phyloP scores from a whole-genome alignment of 2,329 filamentous ascomycete genomes.

The Lizonia empirigonia region DNA sequence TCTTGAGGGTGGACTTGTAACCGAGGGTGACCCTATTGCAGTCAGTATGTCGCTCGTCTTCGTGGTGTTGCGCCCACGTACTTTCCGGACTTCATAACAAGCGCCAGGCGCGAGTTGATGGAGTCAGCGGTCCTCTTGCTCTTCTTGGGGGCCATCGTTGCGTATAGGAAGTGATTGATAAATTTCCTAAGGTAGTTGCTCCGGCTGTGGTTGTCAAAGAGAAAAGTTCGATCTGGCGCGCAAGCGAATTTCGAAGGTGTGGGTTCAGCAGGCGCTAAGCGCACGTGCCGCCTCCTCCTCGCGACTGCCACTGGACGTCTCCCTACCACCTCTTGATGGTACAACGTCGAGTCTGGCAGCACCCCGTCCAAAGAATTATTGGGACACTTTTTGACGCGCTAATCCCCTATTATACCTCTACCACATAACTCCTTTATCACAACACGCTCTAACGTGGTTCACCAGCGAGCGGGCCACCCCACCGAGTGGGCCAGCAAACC shows the following conservation, averaged over 20 bases:
- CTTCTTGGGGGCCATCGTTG: slow-evolving; percentile 75
- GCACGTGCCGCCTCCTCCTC: neutral
- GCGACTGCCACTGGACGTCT: neutral
- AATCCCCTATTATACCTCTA: too few species aligned
- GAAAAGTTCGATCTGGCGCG: slow-evolving; percentile 12
- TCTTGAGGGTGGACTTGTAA: slow-evolving; percentile 88
- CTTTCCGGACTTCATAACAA: slow-evolving; percentile 73
- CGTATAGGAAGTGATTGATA: slow-evolving; percentile 42
- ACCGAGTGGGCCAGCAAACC: too few species aligned
- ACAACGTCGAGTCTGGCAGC: too few species aligned
- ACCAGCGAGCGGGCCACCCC: too few species aligned
- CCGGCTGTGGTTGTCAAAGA: slow-evolving; percentile 18
- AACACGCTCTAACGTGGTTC: too few species aligned
- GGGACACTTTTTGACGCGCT: too few species aligned
- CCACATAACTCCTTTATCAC: too few species aligned
- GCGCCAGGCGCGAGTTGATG: slow-evolving; percentile 71
- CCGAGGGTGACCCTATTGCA: slow-evolving; percentile 74
- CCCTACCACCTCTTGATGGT: neutral
- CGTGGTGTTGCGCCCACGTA: slow-evolving; percentile 29
- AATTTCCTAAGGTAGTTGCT: slow-evolving; percentile 30
- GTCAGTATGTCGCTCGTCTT: slow-evolving; percentile 23
- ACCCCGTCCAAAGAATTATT: too few species aligned
- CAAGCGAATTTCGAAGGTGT: slow-evolving; percentile 19
- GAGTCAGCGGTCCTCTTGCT: slow-evolving; percentile 82
- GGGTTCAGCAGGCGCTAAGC: neutral